A percentile compares a stretch with the other conserved stretches of the same genome.
phyloP scores from a whole-genome alignment of 1,284 basidiomycete genomes.

The Vanrija sp. region DNA sequence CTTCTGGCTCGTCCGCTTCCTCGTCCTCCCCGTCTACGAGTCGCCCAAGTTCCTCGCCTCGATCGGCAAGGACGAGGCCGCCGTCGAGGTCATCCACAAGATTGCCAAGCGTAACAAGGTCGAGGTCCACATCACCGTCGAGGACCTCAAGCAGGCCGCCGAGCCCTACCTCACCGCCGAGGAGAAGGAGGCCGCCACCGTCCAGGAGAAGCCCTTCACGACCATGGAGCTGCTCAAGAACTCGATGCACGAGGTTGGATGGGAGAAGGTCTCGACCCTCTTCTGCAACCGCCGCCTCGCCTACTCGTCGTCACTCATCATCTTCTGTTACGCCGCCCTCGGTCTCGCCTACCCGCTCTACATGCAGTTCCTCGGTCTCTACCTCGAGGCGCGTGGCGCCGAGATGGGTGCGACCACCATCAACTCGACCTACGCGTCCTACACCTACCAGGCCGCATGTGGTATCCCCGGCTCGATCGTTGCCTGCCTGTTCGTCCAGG shows the following conservation, averaged over 20 bases:
- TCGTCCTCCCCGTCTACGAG: constrained; percentile 54
- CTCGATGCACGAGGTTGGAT: constrained; percentile 50
- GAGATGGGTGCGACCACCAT: constrained; percentile 24
- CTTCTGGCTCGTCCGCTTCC: constrained; percentile 37
- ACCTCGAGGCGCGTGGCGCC: constrained; percentile 44
- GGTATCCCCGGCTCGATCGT: constrained; percentile 61
- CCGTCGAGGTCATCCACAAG: constrained; percentile 51
- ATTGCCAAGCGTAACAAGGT: constrained; percentile 58
- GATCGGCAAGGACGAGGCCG: constrained; percentile 58
- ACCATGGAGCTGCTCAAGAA: constrained; percentile 44
- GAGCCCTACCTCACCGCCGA: constrained; percentile 27
- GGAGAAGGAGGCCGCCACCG: constrained; percentile 11
- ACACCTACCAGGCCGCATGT: constrained; percentile 51
- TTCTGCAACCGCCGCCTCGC: constrained; percentile 55
- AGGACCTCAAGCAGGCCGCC: constrained; percentile 49
- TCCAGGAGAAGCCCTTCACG: constrained; percentile 24
- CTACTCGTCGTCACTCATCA: constrained; percentile 56
- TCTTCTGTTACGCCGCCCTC: constrained; percentile 58
- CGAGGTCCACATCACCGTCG: constrained; percentile 52
- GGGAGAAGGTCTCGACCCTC: constrained; percentile 55
- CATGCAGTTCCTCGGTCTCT: constrained; percentile 56
- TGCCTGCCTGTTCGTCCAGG: constrained; percentile 58
- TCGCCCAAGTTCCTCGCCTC: constrained; percentile 61
- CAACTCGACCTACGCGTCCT: constrained; percentile 53
- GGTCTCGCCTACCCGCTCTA: constrained; percentile 56